These are phyloP conservation scores for Lycium ferocissimum DNA, from an alignment of 257 asterid species.

Conservation along the genomic window DNA sequence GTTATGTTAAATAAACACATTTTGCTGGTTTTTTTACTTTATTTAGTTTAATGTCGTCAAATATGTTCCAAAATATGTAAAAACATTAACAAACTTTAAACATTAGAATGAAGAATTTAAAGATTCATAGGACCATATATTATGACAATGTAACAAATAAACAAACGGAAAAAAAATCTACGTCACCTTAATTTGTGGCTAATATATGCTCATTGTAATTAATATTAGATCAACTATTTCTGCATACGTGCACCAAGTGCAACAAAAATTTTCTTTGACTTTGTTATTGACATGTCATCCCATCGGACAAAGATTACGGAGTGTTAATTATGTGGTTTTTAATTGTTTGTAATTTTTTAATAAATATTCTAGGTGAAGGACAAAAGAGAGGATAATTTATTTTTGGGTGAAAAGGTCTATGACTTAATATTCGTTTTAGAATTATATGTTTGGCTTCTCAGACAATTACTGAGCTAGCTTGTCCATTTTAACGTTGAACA, in stretches of 20 bases:
- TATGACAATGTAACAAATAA: neutral
- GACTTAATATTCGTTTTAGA: neutral
- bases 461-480: neutral
- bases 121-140: neutral
- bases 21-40: neutral
- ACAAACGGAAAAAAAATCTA: neutral
- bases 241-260: neutral
- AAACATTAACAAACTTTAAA: neutral
- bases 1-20: too few species aligned
- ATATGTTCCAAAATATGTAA: neutral
- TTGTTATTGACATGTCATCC: too few species aligned
- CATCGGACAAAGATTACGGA: too few species aligned
- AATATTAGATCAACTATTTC: neutral
- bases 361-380: neutral
- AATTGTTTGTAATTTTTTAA: neutral
- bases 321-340: too few species aligned
- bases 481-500: slow-evolving; percentile 16
- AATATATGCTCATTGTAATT: neutral
- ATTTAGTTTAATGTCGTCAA: neutral
- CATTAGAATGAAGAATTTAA: neutral
- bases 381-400: neutral
- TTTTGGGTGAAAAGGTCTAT: neutral
- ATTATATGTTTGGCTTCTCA: neutral
- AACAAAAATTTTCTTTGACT: too few species aligned
- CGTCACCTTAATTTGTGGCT: slow-evolving; percentile 22